Conservation (phyloP, 345 rosid genomes). For the Brassica incana region DNA sequence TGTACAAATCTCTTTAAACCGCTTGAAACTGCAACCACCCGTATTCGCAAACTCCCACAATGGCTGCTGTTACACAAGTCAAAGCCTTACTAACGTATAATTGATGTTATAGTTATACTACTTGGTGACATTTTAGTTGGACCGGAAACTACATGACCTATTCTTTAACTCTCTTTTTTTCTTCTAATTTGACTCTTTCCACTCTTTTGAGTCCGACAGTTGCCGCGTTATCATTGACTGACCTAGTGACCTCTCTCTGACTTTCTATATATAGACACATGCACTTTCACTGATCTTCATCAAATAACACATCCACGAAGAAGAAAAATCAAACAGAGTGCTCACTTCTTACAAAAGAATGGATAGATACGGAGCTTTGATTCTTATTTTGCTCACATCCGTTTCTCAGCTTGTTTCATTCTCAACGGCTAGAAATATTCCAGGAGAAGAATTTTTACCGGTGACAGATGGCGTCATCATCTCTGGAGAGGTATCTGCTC, state of each 20-base stretch:
- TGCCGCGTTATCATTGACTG: constrained; percentile 34
- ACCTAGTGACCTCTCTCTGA: background rate
- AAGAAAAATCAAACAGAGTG: background rate
- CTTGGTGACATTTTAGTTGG: too few species aligned
- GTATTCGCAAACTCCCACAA: too few species aligned
- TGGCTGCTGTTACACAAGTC: too few species aligned
- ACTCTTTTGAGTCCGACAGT: constrained; percentile 22
- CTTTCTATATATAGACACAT: background rate
- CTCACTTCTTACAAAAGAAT: constrained; percentile 3
- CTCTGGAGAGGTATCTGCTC: constrained; percentile 10
- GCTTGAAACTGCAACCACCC: too few species aligned
- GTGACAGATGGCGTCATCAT: constrained; percentile 12
- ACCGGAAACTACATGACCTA: too few species aligned
- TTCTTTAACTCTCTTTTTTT: background rate
- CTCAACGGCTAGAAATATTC: constrained; percentile 22
- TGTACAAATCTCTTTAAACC: too few species aligned
- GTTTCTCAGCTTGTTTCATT: constrained; percentile 11
- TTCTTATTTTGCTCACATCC: background rate
- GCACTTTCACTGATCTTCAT: constrained; percentile 1
- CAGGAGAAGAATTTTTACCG: background rate
- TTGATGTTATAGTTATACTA: too few species aligned
- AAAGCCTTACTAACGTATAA: too few species aligned
- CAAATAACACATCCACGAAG: background rate
- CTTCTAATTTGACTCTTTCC: constrained; percentile 3
- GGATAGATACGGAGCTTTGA: constrained; percentile 18